These are phyloP conservation scores for Cryoendolithus antarcticus DNA, from an alignment of 2,329 filamentous ascomycete genomes.

Conservation along the genomic window DNA sequence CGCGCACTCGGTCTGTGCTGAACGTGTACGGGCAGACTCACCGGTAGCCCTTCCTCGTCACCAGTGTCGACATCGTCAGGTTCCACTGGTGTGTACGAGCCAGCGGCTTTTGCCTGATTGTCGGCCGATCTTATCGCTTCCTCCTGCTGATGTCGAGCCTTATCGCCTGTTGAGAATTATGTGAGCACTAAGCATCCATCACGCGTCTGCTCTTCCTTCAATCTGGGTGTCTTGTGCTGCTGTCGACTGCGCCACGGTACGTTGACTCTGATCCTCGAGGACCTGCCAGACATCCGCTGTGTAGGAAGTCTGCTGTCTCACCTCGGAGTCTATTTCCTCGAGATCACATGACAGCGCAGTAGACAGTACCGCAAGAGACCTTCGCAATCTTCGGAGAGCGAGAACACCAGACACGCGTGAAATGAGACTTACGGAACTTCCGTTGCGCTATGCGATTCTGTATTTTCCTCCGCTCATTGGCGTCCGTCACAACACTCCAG, in stretches of 20 bases:
- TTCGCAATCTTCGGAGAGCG: too few relatives aligned
- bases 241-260: too few relatives aligned
- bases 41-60: conserved; percentile 51
- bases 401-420: conserved; percentile 5
- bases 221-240: too few relatives aligned
- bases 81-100: conserved; percentile 50
- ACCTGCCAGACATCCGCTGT: too few relatives aligned
- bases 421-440: conserved; percentile 54
- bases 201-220: too few relatives aligned
- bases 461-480: conserved; percentile 58
- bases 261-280: too few relatives aligned
- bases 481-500: conserved; percentile 59
- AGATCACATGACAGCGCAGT: too few relatives aligned
- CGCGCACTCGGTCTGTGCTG: neutral
- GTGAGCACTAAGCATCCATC: too few relatives aligned
- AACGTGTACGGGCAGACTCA: neutral
- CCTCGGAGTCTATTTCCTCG: too few relatives aligned
- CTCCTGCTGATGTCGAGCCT: conserved; percentile 55
- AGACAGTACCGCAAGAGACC: too few relatives aligned
- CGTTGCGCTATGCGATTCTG: conserved; percentile 66
- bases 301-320: too few relatives aligned
- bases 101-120: conserved; percentile 51
- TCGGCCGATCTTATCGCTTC: conserved; percentile 49
- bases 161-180: conserved; percentile 44
- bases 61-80: conserved; percentile 43